Evolutionary conservation across 805 yeast genomes (phyloP).

Genomic region (Candida mattraensis): DNA sequence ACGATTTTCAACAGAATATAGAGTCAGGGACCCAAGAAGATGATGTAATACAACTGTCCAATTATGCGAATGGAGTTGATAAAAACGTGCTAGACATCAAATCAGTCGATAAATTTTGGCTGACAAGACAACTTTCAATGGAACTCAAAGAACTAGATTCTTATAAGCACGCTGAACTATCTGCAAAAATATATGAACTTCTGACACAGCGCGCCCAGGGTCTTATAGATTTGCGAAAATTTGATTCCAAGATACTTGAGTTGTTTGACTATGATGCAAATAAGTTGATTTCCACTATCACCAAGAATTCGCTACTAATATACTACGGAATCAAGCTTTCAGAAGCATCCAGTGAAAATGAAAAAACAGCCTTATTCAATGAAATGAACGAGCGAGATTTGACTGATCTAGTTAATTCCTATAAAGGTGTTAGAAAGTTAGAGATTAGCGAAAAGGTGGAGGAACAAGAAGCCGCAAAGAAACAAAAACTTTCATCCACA

Average conservation of each 20-base stretch:
- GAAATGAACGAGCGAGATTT: conserved; percentile 48
- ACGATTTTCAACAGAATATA: conserved; percentile 29
- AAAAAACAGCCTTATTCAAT: conserved; percentile 38
- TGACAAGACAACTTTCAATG: conserved; percentile 49
- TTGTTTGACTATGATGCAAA: conserved; percentile 52
- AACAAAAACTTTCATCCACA: conserved; percentile 8
- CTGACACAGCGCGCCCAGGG: conserved; percentile 35
- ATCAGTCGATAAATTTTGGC: conserved; percentile 43
- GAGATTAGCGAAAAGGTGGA: conserved; percentile 11
- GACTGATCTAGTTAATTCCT: conserved; percentile 41
- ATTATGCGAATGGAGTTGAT: conserved; percentile 19
- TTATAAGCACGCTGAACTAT: conserved; percentile 34
- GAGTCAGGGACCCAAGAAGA: conserved; percentile 34
- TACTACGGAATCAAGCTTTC: conserved; percentile 32
- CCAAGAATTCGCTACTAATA: conserved; percentile 40
- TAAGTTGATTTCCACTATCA: conserved; percentile 47
- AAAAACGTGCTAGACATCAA: conserved; percentile 21
- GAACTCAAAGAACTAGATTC: conserved; percentile 38
- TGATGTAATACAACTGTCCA: conserved; percentile 17
- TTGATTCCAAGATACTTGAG: conserved; percentile 55
- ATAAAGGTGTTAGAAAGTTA: conserved; percentile 29
- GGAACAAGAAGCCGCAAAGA: conserved; percentile 12
- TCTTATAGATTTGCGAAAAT: conserved; percentile 38
- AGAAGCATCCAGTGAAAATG: conserved; percentile 22
- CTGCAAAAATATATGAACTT: conserved; percentile 40